phyloP scores from a whole-genome alignment of 495 filamentous ascomycete species.

The Penicillium chermesinum region DNA sequence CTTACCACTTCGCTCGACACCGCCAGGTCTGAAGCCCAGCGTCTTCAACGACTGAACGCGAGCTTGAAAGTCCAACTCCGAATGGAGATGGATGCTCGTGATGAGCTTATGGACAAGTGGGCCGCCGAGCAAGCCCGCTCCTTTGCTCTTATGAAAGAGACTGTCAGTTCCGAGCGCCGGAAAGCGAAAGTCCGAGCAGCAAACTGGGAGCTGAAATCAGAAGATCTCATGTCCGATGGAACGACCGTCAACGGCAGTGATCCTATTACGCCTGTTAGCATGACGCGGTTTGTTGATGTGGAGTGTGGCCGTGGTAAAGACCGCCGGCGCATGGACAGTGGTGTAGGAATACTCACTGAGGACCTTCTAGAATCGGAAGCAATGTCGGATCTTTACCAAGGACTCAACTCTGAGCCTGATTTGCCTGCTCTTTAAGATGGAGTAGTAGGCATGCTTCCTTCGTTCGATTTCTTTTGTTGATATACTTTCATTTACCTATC shows the following conservation, averaged over 20 bases:
- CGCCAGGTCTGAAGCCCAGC: conserved; percentile 27
- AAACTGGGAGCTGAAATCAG: conserved; percentile 40
- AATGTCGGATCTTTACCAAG: conserved; percentile 11
- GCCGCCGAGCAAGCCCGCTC: conserved; percentile 33
- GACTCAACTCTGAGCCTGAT: conserved; percentile 23
- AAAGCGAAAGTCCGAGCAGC: conserved; percentile 36
- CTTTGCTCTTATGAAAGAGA: conserved; percentile 39
- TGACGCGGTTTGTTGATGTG: conserved; percentile 41
- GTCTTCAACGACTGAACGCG: conserved; percentile 27
- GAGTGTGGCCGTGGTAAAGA: conserved; percentile 43
- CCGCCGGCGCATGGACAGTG: conserved; percentile 53
- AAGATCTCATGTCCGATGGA: conserved; percentile 48
- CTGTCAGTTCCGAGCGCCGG: conserved; percentile 31
- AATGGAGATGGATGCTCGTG: conserved; percentile 32
- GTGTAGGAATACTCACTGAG: conserved; percentile 58
- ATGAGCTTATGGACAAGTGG: conserved; percentile 37
- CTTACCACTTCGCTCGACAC: conserved; percentile 34
- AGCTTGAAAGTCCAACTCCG: conserved; percentile 34
- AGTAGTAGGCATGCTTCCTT: conserved; percentile 5
- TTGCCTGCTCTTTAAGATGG: conserved; percentile 15
- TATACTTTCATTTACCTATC: neutral
- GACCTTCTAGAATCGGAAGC: conserved; percentile 36
- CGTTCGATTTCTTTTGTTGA: conserved; percentile 6
- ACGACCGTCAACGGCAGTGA: conserved; percentile 36
- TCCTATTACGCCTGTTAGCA: conserved; percentile 45